A percentile compares a stretch with the other conserved stretches of the same genome.
These are phyloP conservation scores for Climacium dendroides DNA, from an alignment of 225 moss, liverwort and hornwort species.

Conservation along the genomic window DNA sequence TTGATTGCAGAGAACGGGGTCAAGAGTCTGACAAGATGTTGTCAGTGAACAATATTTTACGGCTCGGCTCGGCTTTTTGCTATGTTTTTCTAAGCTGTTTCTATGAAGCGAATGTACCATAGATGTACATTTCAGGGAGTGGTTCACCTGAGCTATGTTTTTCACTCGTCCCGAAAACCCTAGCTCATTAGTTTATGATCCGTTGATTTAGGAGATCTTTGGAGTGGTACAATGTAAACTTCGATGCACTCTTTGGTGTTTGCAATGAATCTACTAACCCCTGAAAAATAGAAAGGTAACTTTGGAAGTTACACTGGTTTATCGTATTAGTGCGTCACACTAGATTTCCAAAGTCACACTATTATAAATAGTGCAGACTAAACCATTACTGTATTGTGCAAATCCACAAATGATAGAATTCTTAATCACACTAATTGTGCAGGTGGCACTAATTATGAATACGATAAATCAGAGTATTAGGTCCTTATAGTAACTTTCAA, in stretches of 20 bases:
- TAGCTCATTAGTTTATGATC: not conserved
- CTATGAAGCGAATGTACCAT: not conserved
- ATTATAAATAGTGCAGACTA: not conserved
- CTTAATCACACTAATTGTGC: not conserved
- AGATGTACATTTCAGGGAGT: not conserved
- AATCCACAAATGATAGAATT: not conserved
- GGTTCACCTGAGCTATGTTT: not conserved
- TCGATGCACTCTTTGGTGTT: not conserved
- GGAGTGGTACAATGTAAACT: not conserved
- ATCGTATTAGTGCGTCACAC: not conserved
- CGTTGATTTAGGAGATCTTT: not conserved
- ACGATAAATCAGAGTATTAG: not conserved
- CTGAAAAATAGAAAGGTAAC: not conserved
- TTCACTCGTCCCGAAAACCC: not conserved
- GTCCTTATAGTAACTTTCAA: not conserved
- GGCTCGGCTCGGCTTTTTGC: not conserved
- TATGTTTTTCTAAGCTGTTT: not conserved
- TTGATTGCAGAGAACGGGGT: not conserved
- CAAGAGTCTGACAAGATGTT: not conserved
- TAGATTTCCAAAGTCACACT: not conserved
- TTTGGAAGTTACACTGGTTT: not conserved
- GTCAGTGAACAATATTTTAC: not conserved
- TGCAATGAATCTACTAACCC: not conserved
- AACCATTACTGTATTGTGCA: not conserved
- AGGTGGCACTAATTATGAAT: not conserved